Base-by-base conservation (phyloP, 225 moss, liverwort and hornwort species). In the Physcomitrium patens region DNA sequence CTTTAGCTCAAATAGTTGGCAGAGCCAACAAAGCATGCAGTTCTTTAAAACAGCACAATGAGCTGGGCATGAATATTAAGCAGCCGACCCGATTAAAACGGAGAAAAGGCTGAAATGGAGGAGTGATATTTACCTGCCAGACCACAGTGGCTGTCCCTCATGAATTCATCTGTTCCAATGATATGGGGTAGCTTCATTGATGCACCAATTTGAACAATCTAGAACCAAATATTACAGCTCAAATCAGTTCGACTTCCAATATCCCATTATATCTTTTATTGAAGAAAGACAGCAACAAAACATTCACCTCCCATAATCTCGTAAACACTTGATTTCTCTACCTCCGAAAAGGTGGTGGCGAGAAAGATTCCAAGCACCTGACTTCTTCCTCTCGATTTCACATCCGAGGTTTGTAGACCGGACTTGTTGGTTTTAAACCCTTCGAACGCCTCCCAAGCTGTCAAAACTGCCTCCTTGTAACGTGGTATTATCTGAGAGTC, bases 141-240 rank as follows among this genome's bases (percentile, higher is more conserved):
- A 73, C 97, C 97, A 74, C 93, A 95, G 67, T 87, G 60, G 41
- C 53, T 41, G 63, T 99, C 97, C 76, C 86, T 80, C 10, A 75
- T 75, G 70, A 95, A 99, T 67, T 91, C 97, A 57, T 91, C 90
- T 76, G 95, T 88, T 84, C 93, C 95, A 80, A 99, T 87, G 58
- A 95, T 76, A 58, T 89, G 76, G 9, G 97, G 97, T 45, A 94
- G 82, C 71, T 86, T 86, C 59, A 83, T 80, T 63, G 19, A 74
- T 37, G 67, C 66, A 51, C 63, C 76, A 64, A 55, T 42, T 75
- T 74, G 71, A 60, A 63, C 65, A 73, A 52, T 70, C 84, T 84
- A 65, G 45, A 57, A 31, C 50, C 42, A 78, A 28, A 83, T 47
- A 60, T n/a, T 16, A 72, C 5, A 51, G 55, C 22, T 63, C 50